Base-by-base conservation (phyloP, 192 early-diverging fungal species). In the Gamsiella multidivaricata region DNA sequence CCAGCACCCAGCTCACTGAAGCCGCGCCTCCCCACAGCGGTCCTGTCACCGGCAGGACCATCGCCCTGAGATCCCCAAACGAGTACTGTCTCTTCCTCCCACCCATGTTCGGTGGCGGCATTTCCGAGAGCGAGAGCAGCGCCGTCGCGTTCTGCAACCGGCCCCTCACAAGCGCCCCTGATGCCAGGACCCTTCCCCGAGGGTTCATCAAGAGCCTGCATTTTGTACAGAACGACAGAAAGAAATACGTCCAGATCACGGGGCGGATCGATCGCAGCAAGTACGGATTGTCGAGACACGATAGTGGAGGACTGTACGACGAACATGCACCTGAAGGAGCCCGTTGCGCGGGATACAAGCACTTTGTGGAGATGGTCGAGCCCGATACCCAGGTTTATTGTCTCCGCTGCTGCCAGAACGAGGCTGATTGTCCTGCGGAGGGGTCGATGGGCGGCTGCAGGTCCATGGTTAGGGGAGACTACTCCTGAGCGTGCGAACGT, bases 211-310 rank as follows among this genome's bases (percentile, higher is more conserved):
- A 47, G 33, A 69, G 79, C 7, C 62, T 70, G 1, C 73, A 86
- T 8, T 86, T 56, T 33, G 58, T 65, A 18, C 10, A 7, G 1
- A 70, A 60, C 31, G 17, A 56, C 0, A 58, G 39, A 9, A 54
- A 63, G 17, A 57, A n/a, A 0, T 86, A 83, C 25, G 83, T 86
- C 9, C 85, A 86, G 63, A 52, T 84, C n/a, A 86, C 85, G 2
- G 85, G 85, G 10, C 66, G 66, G 14, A 84, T 86, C 10, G 71
- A 86, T 58, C 46, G 54, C 25, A 20, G 47, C 3, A 72, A 70
- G 36, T 81, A 65, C n/a, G 68, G 69, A 9, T 41, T 84, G 18
- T 51, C 54, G 9, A 17, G 39, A 11, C 57, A 34, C 34, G 81
- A 81, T 29, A 79, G 74, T 15, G 85, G 85, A 18, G 85, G 85